Conservation (phyloP, 2,329 filamentous ascomycete species). For the Chrysoporthe austroafricana region DNA sequence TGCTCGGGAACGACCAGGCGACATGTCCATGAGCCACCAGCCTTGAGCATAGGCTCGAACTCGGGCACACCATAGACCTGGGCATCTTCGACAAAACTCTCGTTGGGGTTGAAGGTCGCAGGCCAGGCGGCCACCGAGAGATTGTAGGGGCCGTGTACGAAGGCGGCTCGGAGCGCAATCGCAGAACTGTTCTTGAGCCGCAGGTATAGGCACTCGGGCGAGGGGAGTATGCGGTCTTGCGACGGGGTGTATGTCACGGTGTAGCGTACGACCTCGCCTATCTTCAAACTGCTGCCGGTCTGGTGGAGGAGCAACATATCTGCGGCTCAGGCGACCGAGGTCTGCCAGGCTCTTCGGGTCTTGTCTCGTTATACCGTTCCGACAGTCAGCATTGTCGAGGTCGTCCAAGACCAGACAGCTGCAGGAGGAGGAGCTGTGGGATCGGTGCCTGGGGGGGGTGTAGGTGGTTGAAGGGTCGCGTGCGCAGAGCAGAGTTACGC, state of each 20-base stretch:
- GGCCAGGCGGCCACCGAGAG: slow-evolving; percentile 87
- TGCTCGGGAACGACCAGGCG: slow-evolving; percentile 79
- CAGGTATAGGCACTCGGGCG: slow-evolving; percentile 78
- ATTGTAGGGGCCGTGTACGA: slow-evolving; percentile 94
- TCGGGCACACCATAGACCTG: slow-evolving; percentile 78
- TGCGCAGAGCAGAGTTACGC: background rate
- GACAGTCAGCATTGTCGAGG: slow-evolving; percentile 1
- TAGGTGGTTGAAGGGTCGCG: background rate
- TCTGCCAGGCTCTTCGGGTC: background rate
- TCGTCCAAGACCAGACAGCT: background rate
- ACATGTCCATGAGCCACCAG: slow-evolving; percentile 84
- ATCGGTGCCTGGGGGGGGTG: background rate
- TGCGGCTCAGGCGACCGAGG: slow-evolving; percentile 13
- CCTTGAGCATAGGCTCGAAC: slow-evolving; percentile 96
- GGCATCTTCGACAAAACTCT: slow-evolving; percentile 67
- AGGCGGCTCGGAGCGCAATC: slow-evolving; percentile 89
- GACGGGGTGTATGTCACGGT: slow-evolving; percentile 91
- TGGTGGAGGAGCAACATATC: slow-evolving; percentile 91
- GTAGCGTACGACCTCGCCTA: slow-evolving; percentile 91
- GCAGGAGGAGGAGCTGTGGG: background rate
- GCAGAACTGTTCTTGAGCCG: slow-evolving; percentile 91
- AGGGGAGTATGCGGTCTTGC: slow-evolving; percentile 85
- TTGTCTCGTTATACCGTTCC: background rate
- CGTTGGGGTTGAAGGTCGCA: slow-evolving; percentile 79
- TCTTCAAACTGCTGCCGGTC: slow-evolving; percentile 79